These are phyloP conservation scores for Salvia miltiorrhiza DNA, from an alignment of 257 asterid genomes.

Conservation along the genomic window DNA sequence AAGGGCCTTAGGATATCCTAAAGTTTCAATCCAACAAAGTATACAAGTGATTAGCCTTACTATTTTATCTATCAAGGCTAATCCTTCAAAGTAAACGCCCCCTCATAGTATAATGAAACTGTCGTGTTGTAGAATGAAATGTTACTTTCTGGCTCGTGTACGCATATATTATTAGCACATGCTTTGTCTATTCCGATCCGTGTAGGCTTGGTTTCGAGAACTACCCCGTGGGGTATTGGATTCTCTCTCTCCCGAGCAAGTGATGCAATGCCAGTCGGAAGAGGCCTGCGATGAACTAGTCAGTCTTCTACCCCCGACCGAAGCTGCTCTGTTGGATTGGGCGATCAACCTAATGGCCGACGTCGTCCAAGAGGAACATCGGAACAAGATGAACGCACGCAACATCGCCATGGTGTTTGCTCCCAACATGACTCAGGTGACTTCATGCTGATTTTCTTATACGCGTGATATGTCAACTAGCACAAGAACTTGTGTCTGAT, in stretches of 20 bases:
- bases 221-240: constrained; percentile 94
- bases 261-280: constrained; percentile 85
- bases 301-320: constrained; percentile 79
- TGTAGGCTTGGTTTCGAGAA: constrained; percentile 98
- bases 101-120: background rate
- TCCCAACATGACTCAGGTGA: constrained; percentile 97
- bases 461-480: background rate
- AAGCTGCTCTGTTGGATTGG: constrained; percentile 88
- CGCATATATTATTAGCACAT: background rate
- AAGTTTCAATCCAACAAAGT: too few species aligned
- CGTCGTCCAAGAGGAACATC: constrained; percentile 76
- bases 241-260: constrained; percentile 83
- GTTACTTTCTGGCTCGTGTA: background rate
- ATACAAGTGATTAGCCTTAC: too few species aligned
- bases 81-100: too few species aligned
- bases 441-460: background rate
- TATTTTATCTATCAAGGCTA: too few species aligned
- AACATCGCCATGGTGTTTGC: constrained; percentile 98
- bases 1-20: too few species aligned
- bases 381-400: constrained; percentile 90
- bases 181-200: constrained; percentile 3
- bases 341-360: constrained; percentile 94
- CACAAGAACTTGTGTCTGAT: too few species aligned
- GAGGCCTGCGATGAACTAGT: constrained; percentile 77
- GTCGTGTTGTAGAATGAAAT: background rate